phyloP scores from a whole-genome alignment of 1,284 basidiomycete species.

The Pseudozyma flocculosa region DNA sequence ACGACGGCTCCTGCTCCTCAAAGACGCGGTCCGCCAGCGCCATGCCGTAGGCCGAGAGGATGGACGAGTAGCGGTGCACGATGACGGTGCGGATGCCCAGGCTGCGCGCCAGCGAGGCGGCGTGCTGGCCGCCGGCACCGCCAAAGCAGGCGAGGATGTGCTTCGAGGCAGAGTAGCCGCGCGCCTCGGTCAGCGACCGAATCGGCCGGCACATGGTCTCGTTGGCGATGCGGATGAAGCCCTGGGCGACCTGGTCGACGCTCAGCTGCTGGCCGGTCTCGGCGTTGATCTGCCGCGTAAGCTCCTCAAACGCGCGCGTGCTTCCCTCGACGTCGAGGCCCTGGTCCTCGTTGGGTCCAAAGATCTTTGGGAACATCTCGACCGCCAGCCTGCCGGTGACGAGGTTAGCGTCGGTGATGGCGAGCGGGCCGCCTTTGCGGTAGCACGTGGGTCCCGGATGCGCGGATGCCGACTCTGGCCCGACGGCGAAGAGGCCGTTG shows the following conservation, averaged over 20 bases:
- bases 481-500: conserved; percentile 54
- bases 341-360: conserved; percentile 80
- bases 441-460: conserved; percentile 57
- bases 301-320: conserved; percentile 66
- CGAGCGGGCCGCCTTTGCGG: conserved; percentile 54
- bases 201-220: conserved; percentile 82
- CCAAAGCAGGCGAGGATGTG: conserved; percentile 91
- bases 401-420: conserved; percentile 57
- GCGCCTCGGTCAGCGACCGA: conserved; percentile 83
- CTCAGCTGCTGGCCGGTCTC: conserved; percentile 66
- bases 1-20: conserved; percentile 80
- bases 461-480: conserved; percentile 53
- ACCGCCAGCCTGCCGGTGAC: conserved; percentile 52
- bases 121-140: conserved; percentile 87
- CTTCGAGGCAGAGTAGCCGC: conserved; percentile 78
- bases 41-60: conserved; percentile 85
- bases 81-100: conserved; percentile 80
- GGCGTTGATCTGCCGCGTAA: conserved; percentile 70
- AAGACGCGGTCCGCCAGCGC: conserved; percentile 77
- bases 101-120: conserved; percentile 79
- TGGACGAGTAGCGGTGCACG: conserved; percentile 81
- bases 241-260: conserved; percentile 85
- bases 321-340: conserved; percentile 70
- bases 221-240: conserved; percentile 60
- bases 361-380: conserved; percentile 75